Evolutionary conservation across 306 rosid genomes (phyloP).

Genomic region (Elaeagnus macrophylla): DNA sequence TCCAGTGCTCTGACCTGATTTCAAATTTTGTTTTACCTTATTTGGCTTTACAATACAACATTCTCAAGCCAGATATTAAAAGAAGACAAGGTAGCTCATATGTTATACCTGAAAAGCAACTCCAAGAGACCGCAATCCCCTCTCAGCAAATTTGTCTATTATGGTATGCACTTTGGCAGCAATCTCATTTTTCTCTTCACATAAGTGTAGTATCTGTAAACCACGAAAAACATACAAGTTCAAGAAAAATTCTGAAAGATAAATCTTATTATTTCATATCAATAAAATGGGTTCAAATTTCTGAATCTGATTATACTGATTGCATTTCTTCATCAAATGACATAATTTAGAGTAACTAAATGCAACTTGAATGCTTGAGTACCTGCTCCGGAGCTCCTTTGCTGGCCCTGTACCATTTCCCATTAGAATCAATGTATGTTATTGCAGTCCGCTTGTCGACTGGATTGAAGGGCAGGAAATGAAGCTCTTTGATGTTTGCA

Average conservation of each 20-base stretch:
- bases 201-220: conserved; percentile 57
- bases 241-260: conserved; percentile 10
- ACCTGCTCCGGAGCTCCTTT: conserved; percentile 98
- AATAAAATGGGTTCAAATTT: conserved; percentile 5
- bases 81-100: conserved; percentile 9
- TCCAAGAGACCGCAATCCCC: conserved; percentile 81
- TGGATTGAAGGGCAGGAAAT: conserved; percentile 86
- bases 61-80: conserved; percentile 9
- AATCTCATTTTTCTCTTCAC: conserved; percentile 57
- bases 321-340: not conserved
- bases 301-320: not conserved
- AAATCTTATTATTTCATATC: conserved; percentile 1
- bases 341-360: not conserved
- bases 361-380: conserved; percentile 1
- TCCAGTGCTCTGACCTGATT: not conserved
- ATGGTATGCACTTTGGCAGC: conserved; percentile 55
- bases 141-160: conserved; percentile 83
- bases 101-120: conserved; percentile 64
- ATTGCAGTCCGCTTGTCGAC: conserved; percentile 86
- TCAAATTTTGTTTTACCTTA: not conserved
- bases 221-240: conserved; percentile 7
- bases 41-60: not conserved
- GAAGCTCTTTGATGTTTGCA: conserved; percentile 62
- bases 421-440: conserved; percentile 59
- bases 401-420: conserved; percentile 65